phyloP scores from a whole-genome alignment of 1,284 basidiomycete genomes.

The Trametes sp. region DNA sequence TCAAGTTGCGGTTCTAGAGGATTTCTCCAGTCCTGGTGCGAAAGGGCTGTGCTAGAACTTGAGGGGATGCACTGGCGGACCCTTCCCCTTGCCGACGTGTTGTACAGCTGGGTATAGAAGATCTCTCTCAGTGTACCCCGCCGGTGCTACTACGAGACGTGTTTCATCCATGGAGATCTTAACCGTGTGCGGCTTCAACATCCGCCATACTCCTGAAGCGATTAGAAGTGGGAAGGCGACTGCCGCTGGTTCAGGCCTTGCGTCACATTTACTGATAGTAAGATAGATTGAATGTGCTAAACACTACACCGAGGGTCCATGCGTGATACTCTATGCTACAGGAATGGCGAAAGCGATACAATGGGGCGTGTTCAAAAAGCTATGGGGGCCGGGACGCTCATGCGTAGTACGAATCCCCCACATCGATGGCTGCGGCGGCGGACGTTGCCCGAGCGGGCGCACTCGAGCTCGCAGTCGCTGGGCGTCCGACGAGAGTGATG shows the following conservation, averaged over 20 bases:
- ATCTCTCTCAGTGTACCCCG: too few relatives aligned
- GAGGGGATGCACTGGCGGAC: too few relatives aligned
- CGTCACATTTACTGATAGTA: neutral
- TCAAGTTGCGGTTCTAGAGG: too few relatives aligned
- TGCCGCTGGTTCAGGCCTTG: neutral
- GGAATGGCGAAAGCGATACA: constrained; percentile 5
- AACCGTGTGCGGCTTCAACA: too few relatives aligned
- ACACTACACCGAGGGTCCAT: neutral
- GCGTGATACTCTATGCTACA: constrained; percentile 26
- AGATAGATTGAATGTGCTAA: neutral
- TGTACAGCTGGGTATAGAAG: too few relatives aligned
- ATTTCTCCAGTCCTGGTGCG: too few relatives aligned
- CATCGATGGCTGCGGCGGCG: constrained; percentile 5
- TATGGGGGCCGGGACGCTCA: neutral
- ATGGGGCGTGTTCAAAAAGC: neutral
- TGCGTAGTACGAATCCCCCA: constrained; percentile 9
- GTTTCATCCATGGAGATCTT: too few relatives aligned
- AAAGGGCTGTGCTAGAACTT: too few relatives aligned
- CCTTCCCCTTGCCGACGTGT: too few relatives aligned
- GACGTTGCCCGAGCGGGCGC: neutral
- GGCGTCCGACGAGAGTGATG: constrained; percentile 16
- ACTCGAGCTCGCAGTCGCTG: neutral
- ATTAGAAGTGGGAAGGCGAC: too few relatives aligned
- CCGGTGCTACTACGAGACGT: too few relatives aligned
- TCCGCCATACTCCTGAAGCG: too few relatives aligned